phyloP scores from a whole-genome alignment of 176 grass and related monocot species.

The Echinochloa phyllopogon region DNA sequence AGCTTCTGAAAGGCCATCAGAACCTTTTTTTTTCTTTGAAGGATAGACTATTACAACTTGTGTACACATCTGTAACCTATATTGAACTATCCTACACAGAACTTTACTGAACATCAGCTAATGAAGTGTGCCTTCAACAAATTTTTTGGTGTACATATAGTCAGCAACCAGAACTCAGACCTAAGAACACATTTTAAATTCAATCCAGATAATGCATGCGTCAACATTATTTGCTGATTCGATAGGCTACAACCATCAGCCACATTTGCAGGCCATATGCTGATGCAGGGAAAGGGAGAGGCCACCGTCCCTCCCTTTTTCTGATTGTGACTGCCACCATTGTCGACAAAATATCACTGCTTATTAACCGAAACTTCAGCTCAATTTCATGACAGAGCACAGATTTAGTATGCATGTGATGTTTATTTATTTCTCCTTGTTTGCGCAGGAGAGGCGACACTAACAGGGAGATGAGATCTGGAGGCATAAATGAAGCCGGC shows the following conservation, averaged over 20 bases:
- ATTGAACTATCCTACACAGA: not conserved
- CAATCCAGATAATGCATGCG: conserved; percentile 27
- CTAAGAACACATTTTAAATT: conserved; percentile 11
- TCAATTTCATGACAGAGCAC: conserved; percentile 4
- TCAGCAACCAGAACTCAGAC: conserved; percentile 7
- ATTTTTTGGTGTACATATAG: not conserved
- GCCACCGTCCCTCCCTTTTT: conserved; percentile 30
- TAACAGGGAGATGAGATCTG: conserved; percentile 28
- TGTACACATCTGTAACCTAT: not conserved
- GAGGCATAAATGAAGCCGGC: conserved; percentile 44
- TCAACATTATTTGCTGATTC: conserved; percentile 29
- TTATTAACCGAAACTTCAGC: conserved; percentile 21
- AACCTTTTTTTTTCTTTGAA: not conserved
- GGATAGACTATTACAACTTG: not conserved
- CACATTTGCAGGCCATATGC: conserved; percentile 37
- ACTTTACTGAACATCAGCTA: not conserved
- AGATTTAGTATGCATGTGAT: conserved; percentile 15
- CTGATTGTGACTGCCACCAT: conserved; percentile 41
- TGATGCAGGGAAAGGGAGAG: conserved; percentile 47
- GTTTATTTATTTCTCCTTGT: conserved; percentile 30
- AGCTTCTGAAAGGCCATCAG: not conserved
- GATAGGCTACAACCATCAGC: conserved; percentile 12
- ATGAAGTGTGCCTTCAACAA: not conserved
- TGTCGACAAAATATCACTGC: not conserved
- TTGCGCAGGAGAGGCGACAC: not conserved